Evolutionary conservation across 257 asterid genomes (phyloP).

Genomic region (Nicotiana tomentosiformis): DNA sequence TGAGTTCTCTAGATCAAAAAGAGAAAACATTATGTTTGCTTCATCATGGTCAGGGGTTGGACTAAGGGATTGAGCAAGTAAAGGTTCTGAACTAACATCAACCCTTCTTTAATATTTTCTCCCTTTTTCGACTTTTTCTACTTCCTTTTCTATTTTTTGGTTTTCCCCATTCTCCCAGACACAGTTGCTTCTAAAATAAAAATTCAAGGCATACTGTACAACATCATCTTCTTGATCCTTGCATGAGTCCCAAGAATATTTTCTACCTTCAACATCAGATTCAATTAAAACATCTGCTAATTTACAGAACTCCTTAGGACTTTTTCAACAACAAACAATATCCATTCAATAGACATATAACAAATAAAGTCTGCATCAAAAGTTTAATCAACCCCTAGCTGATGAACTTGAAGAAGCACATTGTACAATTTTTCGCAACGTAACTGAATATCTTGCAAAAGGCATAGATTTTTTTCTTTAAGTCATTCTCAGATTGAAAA

Average conservation of each 20-base stretch:
- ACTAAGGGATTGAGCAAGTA: background rate
- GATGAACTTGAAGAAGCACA: background rate
- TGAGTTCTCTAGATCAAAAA: background rate
- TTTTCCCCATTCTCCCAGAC: background rate
- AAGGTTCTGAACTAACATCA: background rate
- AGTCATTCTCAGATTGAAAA: background rate
- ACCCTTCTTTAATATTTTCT: too few species aligned
- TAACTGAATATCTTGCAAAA: background rate
- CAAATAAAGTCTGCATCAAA: background rate
- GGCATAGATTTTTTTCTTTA: background rate
- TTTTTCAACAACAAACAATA: background rate
- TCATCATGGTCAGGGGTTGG: background rate
- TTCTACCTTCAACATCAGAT: background rate
- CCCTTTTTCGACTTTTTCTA: background rate
- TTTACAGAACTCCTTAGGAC: background rate
- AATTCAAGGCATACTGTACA: background rate
- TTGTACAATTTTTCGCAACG: background rate
- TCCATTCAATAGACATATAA: background rate
- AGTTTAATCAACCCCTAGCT: background rate
- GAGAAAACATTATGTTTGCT: background rate
- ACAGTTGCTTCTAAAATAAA: background rate
- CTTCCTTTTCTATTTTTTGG: background rate
- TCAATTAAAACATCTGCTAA: background rate
- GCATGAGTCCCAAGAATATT: background rate
- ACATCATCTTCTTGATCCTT: background rate